phyloP scores from a whole-genome alignment of 1,284 basidiomycete genomes.

The Anthracocystis panici-leucophaei region DNA sequence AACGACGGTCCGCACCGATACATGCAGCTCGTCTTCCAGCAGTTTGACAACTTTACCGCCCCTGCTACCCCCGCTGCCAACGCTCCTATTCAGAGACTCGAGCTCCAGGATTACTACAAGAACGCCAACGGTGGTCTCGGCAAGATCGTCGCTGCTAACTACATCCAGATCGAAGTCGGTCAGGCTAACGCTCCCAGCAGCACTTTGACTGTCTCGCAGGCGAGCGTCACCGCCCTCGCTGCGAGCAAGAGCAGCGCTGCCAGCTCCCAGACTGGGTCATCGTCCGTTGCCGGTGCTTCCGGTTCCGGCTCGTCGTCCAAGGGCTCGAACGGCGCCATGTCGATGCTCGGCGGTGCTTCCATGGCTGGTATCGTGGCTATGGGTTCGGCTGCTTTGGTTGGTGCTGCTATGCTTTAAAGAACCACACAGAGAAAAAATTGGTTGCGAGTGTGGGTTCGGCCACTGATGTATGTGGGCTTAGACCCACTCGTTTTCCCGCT shows the following conservation, averaged over 20 bases:
- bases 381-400: constrained; percentile 34
- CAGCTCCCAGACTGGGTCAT: constrained; percentile 16
- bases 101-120: constrained; percentile 44
- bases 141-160: constrained; percentile 57
- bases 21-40: constrained; percentile 60
- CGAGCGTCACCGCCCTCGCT: constrained; percentile 43
- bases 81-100: constrained; percentile 28
- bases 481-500: not conserved
- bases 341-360: constrained; percentile 20
- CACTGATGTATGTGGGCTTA: not conserved
- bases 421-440: not conserved
- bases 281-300: constrained; percentile 15
- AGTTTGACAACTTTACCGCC: constrained; percentile 53
- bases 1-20: constrained; percentile 58
- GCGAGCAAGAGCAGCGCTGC: constrained; percentile 38
- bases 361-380: constrained; percentile 41
- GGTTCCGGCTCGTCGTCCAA: constrained; percentile 5
- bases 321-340: constrained; percentile 11
- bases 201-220: constrained; percentile 36
- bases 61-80: constrained; percentile 39
- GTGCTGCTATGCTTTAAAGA: constrained; percentile 42
- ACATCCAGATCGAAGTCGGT: constrained; percentile 57
- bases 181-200: constrained; percentile 36
- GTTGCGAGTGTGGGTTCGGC: not conserved
- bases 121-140: constrained; percentile 52